A percentile compares a stretch with the other conserved stretches of the same genome.
phyloP scores from a whole-genome alignment of 495 filamentous ascomycete species.

The Elaphomyces granulatus region DNA sequence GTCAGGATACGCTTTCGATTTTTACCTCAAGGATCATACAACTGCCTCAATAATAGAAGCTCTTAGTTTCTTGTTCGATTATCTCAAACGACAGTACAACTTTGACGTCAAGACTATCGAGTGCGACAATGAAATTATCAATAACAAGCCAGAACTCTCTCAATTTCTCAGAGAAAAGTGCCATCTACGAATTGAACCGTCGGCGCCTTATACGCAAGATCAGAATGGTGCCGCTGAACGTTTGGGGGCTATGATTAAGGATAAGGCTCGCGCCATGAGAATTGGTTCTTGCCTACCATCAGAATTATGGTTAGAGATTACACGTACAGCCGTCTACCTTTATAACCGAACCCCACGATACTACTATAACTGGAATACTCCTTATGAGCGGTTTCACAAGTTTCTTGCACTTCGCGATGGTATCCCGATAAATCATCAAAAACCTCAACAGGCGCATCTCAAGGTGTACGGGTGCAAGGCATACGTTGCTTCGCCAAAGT shows the following conservation, averaged over 20 bases:
- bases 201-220: background rate
- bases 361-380: conserved; percentile 2
- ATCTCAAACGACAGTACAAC: background rate
- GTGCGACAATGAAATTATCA: background rate
- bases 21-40: conserved; percentile 1
- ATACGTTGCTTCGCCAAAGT: conserved; percentile 8
- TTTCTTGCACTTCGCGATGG: background rate
- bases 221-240: conserved; percentile 2
- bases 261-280: conserved; percentile 1
- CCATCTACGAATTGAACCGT: background rate
- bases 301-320: conserved; percentile 1
- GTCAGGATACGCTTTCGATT: background rate
- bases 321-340: background rate
- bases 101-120: background rate
- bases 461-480: conserved; percentile 4
- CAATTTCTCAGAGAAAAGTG: background rate
- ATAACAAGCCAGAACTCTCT: background rate
- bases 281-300: background rate
- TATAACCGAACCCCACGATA: conserved; percentile 3
- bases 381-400: background rate
- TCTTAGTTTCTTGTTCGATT: background rate
- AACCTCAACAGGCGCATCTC: conserved; percentile 5
- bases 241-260: background rate
- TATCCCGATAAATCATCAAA: background rate
- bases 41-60: background rate